phyloP scores from a whole-genome alignment of 2,329 filamentous ascomycete species.

The Paecilomyces variotii region DNA sequence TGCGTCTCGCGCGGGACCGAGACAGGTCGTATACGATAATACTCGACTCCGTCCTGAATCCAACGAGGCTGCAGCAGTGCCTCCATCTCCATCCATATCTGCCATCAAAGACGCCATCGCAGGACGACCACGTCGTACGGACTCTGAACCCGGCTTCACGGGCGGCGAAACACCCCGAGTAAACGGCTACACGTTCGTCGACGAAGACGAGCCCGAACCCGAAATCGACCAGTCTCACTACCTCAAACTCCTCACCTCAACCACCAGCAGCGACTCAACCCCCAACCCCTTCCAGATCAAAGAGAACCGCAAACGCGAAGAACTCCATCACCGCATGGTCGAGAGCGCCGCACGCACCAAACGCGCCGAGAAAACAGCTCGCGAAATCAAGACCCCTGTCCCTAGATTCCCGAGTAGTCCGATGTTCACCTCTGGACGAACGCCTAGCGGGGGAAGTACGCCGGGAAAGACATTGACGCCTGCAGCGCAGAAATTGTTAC shows the following conservation, averaged over 20 bases:
- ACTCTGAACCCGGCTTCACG: slow-evolving; percentile 52
- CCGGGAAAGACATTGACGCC: slow-evolving; percentile 33
- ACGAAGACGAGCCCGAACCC: slow-evolving; percentile 53
- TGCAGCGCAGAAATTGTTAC: slow-evolving; percentile 35
- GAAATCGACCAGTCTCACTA: slow-evolving; percentile 44
- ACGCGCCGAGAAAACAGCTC: slow-evolving; percentile 51
- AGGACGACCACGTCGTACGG: slow-evolving; percentile 56
- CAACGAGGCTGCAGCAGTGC: slow-evolving; percentile 36
- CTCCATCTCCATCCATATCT: slow-evolving; percentile 74
- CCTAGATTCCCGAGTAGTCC: slow-evolving; percentile 35
- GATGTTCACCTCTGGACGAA: slow-evolving; percentile 25
- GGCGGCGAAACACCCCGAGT: slow-evolving; percentile 79
- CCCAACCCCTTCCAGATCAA: slow-evolving; percentile 75
- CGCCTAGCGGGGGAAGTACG: slow-evolving; percentile 12
- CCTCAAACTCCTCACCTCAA: slow-evolving; percentile 16
- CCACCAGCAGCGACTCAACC: slow-evolving; percentile 39
- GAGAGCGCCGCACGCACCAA: slow-evolving; percentile 70
- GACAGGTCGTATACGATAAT: slow-evolving; percentile 70
- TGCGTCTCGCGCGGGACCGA: slow-evolving; percentile 65
- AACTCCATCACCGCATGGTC: slow-evolving; percentile 77
- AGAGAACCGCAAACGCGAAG: slow-evolving; percentile 67
- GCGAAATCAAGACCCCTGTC: slow-evolving; percentile 47
- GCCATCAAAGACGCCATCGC: slow-evolving; percentile 78
- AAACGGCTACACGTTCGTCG: slow-evolving; percentile 90
- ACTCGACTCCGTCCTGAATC: slow-evolving; percentile 61